These are phyloP conservation scores for Aspergillus ibericus DNA, from an alignment of 2,329 filamentous ascomycete genomes.

Conservation along the genomic window DNA sequence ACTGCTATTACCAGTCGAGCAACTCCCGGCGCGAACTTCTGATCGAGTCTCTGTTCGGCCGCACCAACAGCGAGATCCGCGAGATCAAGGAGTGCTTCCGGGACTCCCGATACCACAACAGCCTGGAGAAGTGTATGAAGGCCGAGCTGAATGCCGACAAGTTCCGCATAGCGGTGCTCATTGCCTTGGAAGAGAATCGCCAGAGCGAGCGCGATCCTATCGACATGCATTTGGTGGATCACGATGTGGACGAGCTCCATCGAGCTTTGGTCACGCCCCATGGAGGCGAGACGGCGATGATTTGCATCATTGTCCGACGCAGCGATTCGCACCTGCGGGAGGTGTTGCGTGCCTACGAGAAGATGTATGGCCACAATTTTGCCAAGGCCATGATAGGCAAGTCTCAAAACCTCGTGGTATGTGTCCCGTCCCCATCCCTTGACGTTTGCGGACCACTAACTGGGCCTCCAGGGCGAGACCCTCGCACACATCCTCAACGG, in stretches of 20 bases:
- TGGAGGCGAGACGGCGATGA: slow-evolving; percentile 85
- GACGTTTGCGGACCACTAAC: slow-evolving; percentile 3
- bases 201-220: slow-evolving; percentile 77
- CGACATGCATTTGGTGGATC: slow-evolving; percentile 62
- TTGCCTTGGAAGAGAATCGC: slow-evolving; percentile 76
- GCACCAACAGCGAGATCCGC: slow-evolving; percentile 81
- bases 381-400: slow-evolving; percentile 83
- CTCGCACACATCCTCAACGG: slow-evolving; percentile 95
- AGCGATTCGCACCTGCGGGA: slow-evolving; percentile 81
- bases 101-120: slow-evolving; percentile 88
- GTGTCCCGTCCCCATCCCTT: slow-evolving; percentile 40
- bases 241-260: slow-evolving; percentile 72
- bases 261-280: slow-evolving; percentile 68
- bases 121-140: slow-evolving; percentile 80
- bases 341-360: slow-evolving; percentile 74
- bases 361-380: slow-evolving; percentile 74
- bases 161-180: slow-evolving; percentile 83
- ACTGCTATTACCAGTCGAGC: slow-evolving; percentile 93
- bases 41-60: slow-evolving; percentile 89
- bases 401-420: slow-evolving; percentile 87
- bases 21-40: slow-evolving; percentile 82
- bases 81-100: slow-evolving; percentile 84
- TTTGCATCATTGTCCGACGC: slow-evolving; percentile 75
- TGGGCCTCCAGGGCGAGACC: slow-evolving; percentile 71
- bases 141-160: slow-evolving; percentile 94